Percentiles rank a stretch among this genome's conserved stretches.
These are phyloP conservation scores for Boletus pseudo-olivaceus DNA, from an alignment of 768 basidiomycete species.

Conservation along the genomic window DNA sequence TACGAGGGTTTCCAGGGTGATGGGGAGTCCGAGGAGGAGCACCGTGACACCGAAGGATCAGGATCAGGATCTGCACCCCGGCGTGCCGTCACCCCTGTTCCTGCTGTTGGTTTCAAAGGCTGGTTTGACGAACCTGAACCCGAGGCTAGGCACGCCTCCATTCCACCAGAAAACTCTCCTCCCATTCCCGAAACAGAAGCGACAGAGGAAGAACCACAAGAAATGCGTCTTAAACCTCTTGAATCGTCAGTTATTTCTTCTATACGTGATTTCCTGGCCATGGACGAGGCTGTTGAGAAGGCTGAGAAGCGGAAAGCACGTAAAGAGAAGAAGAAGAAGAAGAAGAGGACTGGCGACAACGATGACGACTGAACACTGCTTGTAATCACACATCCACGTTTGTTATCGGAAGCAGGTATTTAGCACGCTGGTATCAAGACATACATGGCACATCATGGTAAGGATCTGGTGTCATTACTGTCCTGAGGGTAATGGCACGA, in stretches of 20 bases:
- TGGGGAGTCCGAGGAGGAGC: slow-evolving; percentile 46
- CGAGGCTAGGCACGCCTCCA: slow-evolving; percentile 14
- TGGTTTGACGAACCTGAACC: slow-evolving; percentile 48
- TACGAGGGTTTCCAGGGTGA: slow-evolving; percentile 69
- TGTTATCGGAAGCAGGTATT: slow-evolving; percentile 3
- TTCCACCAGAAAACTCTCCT: slow-evolving; percentile 12
- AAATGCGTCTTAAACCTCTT: slow-evolving; percentile 65
- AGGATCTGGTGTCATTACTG: slow-evolving; percentile 1
- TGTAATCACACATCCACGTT: background rate
- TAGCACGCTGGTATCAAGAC: background rate
- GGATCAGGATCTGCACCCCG: slow-evolving; percentile 8
- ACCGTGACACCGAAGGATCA: slow-evolving; percentile 13
- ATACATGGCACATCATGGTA: background rate
- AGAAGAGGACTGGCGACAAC: slow-evolving; percentile 27
- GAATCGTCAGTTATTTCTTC: slow-evolving; percentile 79
- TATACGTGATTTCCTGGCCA: slow-evolving; percentile 75
- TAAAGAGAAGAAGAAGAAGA: slow-evolving; percentile 67
- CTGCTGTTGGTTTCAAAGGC: slow-evolving; percentile 18
- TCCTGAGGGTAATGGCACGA: slow-evolving; percentile 12
- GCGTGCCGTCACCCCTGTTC: slow-evolving; percentile 7
- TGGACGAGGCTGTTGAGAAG: slow-evolving; percentile 65
- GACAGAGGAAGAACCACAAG: slow-evolving; percentile 35
- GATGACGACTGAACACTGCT: slow-evolving; percentile 30
- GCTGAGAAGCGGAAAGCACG: slow-evolving; percentile 66
- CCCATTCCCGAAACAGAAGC: slow-evolving; percentile 4